phyloP scores from a whole-genome alignment of 2,329 filamentous ascomycete species.

The Colletotrichum tabaci region DNA sequence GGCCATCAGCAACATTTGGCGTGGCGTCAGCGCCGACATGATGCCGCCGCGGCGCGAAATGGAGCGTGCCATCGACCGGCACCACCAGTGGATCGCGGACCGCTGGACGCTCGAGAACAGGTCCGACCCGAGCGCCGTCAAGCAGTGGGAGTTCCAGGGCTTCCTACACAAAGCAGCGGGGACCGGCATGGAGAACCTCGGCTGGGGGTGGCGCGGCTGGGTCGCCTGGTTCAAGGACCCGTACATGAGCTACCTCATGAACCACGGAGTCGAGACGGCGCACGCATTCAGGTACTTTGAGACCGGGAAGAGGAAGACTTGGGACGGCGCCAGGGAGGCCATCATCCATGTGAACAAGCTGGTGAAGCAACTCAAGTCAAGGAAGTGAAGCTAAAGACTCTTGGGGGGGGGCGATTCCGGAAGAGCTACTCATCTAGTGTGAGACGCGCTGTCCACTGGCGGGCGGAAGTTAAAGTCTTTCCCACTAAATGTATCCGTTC shows the following conservation, averaged over 20 bases:
- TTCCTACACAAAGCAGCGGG: constrained; percentile 58
- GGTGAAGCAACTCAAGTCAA: constrained; percentile 47
- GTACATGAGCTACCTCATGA: constrained; percentile 55
- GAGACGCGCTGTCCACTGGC: no score
- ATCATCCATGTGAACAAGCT: constrained; percentile 51
- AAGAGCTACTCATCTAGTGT: no score
- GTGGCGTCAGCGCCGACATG: constrained; percentile 46
- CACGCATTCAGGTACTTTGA: constrained; percentile 59
- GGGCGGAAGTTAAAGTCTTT: no score
- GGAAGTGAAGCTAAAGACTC: neutral
- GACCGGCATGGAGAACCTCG: constrained; percentile 58
- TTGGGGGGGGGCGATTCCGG: neutral
- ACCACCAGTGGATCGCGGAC: constrained; percentile 49
- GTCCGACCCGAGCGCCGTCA: constrained; percentile 44
- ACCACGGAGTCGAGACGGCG: constrained; percentile 57
- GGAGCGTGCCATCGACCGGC: constrained; percentile 46
- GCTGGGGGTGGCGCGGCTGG: constrained; percentile 59
- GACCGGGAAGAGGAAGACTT: constrained; percentile 56
- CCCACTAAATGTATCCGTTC: no score
- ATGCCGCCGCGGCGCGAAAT: constrained; percentile 51
- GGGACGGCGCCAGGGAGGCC: constrained; percentile 56
- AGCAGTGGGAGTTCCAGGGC: constrained; percentile 51
- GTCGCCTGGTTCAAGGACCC: constrained; percentile 56
- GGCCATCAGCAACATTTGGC: constrained; percentile 58
- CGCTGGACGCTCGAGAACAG: constrained; percentile 44